phyloP scores from a whole-genome alignment of 441 rosid genomes.

The Eugenia klotzschiana region DNA sequence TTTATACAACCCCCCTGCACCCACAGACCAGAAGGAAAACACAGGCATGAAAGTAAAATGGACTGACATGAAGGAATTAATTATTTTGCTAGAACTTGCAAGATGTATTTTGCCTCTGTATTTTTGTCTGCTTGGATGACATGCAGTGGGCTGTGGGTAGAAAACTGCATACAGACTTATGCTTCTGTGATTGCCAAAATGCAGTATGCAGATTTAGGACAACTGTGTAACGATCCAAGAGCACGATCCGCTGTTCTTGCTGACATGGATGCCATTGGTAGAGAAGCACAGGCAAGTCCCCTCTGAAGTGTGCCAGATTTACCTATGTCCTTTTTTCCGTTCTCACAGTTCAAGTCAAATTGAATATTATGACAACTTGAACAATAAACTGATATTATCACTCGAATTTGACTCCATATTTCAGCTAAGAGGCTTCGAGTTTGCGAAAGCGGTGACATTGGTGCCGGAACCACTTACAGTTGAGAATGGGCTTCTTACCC shows the following conservation, averaged over 20 bases:
- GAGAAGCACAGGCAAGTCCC: conserved; percentile 68
- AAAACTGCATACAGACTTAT: not conserved
- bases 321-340: not conserved
- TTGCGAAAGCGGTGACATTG: conserved; percentile 74
- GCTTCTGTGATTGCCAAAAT: not conserved
- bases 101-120: not conserved
- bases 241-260: conserved; percentile 67
- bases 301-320: not conserved
- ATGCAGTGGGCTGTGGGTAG: not conserved
- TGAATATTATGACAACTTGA: not conserved
- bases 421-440: conserved; percentile 96
- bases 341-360: not conserved
- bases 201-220: conserved; percentile 52
- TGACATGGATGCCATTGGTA: conserved; percentile 76
- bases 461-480: conserved; percentile 71
- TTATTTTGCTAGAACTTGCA: not conserved
- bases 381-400: not conserved
- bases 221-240: conserved; percentile 63
- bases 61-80: not conserved
- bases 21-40: not conserved
- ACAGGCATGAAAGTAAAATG: not conserved
- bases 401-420: not conserved
- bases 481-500: conserved; percentile 84
- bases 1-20: not conserved
- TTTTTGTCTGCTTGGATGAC: not conserved